Evolutionary conservation across 768 basidiomycete genomes (phyloP).

Genomic region (Xerocomus spinulosus): DNA sequence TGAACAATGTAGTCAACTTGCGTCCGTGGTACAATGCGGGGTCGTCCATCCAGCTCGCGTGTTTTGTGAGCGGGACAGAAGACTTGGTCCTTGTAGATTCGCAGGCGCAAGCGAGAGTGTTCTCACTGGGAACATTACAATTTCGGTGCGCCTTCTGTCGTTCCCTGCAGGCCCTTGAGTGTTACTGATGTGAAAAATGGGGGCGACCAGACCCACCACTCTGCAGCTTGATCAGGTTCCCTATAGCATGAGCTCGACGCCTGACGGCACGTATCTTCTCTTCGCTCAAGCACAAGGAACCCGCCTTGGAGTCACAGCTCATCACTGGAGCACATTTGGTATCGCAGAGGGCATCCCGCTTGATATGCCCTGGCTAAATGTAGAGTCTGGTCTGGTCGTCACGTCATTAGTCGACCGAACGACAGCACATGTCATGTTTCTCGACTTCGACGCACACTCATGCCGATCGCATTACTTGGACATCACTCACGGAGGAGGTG

Average conservation of each 20-base stretch:
- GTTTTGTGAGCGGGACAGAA: slow-evolving; percentile 47
- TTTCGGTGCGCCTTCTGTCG: slow-evolving; percentile 38
- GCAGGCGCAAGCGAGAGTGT: slow-evolving; percentile 42
- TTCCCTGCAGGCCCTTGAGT: too few relatives aligned
- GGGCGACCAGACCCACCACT: slow-evolving; percentile 38
- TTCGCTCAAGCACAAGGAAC: slow-evolving; percentile 22
- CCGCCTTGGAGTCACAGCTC: slow-evolving; percentile 26
- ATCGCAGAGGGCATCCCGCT: slow-evolving; percentile 41
- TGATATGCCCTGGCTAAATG: slow-evolving; percentile 24
- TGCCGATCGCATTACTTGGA: slow-evolving; percentile 45
- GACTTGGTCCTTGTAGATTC: slow-evolving; percentile 50
- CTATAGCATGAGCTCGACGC: slow-evolving; percentile 35
- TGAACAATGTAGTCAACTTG: slow-evolving; percentile 39
- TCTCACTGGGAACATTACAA: slow-evolving; percentile 48
- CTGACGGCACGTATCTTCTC: slow-evolving; percentile 52
- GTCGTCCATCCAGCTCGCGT: slow-evolving; percentile 31
- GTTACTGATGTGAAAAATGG: too few relatives aligned
- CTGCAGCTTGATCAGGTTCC: slow-evolving; percentile 38
- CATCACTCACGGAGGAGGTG: slow-evolving; percentile 51
- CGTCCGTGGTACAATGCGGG: slow-evolving; percentile 38
- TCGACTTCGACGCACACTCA: slow-evolving; percentile 30
- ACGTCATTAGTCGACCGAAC: slow-evolving; percentile 46
- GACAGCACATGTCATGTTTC: slow-evolving; percentile 39
- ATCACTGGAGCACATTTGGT: slow-evolving; percentile 57
- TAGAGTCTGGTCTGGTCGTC: slow-evolving; percentile 23